phyloP scores from a whole-genome alignment of 352 stramenopile species.

The Phytophthora constricta region DNA sequence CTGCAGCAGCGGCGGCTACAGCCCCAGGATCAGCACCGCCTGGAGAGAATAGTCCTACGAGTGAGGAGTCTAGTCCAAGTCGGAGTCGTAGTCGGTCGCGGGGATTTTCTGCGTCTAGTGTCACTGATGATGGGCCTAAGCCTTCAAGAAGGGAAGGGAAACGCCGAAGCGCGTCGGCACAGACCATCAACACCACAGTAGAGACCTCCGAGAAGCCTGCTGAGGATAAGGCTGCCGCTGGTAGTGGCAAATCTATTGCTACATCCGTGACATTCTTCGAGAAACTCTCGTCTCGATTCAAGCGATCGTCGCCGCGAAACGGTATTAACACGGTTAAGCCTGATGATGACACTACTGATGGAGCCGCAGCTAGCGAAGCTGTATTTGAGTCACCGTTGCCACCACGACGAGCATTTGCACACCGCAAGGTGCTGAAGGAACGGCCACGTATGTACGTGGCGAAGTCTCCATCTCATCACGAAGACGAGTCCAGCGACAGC shows the following conservation, averaged over 20 bases:
- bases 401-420: conserved; percentile 27
- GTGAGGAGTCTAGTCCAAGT: conserved; percentile 27
- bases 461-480: conserved; percentile 61
- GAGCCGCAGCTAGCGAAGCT: conserved; percentile 12
- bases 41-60: conserved; percentile 19
- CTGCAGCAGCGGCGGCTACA: background rate
- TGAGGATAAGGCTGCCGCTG: conserved; percentile 41
- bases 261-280: conserved; percentile 83
- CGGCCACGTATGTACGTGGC: conserved; percentile 84
- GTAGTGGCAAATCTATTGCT: conserved; percentile 37
- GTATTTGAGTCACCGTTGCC: conserved; percentile 36
- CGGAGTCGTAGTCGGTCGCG: conserved; percentile 32
- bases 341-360: conserved; percentile 33
- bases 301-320: conserved; percentile 66
- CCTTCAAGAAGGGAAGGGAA: conserved; percentile 39
- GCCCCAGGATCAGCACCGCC: background rate
- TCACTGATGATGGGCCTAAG: conserved; percentile 33
- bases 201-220: conserved; percentile 32
- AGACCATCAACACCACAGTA: conserved; percentile 36
- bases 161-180: conserved; percentile 39
- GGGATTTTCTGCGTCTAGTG: conserved; percentile 44
- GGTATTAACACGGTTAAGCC: conserved; percentile 23
- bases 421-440: conserved; percentile 61
- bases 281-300: conserved; percentile 86
- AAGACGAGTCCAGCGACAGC: conserved; percentile 88